Evolutionary conservation across 768 basidiomycete genomes (phyloP), one percentile per base, ranked within the genome.

Genomic region (Kockovaella imperatae): DNA sequence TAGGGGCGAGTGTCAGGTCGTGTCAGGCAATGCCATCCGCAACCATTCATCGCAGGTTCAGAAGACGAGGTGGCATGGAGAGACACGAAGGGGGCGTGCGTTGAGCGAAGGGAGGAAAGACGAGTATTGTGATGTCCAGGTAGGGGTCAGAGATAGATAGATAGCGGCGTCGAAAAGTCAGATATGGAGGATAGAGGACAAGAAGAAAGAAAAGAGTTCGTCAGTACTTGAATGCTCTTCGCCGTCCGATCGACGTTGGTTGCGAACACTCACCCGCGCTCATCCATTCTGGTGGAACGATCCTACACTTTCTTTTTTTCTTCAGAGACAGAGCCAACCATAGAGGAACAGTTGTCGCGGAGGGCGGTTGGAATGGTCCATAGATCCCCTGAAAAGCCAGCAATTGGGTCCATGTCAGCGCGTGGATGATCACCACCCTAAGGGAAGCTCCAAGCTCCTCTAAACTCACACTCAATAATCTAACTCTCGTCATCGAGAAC

Each of bases 251-350:
- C 8, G 25, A 13, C 7, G 10, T n/a, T 1, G 17, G 21, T 18
- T 13, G 31, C 13, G 29, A 10, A 3, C 13, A 73, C 84, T 52
- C 54, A 91, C 89, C 88, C 34, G 86, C 79, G 54, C 75, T 80
- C 24, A 99, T 75, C 95, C 95, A 99, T 25, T 78, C 77, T 3
- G 95, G 95, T 1, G 88, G 77, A 13, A 96, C 77, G 42, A 99
- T 88, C 57, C 87, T 82, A 53, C 93, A 96, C 72, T 90, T 91
- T 69, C 86, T 85, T 76, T 96, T 95, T 63, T 83, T 68, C 73
- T 99, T 99, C 42, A 97, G 75, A 64, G 93, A 88, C 2, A 86
- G 75, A 0, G 93, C 95, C 76, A 99, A 83, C 95, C 95, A 99
- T 3, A 97, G 74, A 1, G 95, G 95, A n/a, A 97, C 80, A 56